Conservation (phyloP, 306 rosid species). For the Castanea crenata region DNA sequence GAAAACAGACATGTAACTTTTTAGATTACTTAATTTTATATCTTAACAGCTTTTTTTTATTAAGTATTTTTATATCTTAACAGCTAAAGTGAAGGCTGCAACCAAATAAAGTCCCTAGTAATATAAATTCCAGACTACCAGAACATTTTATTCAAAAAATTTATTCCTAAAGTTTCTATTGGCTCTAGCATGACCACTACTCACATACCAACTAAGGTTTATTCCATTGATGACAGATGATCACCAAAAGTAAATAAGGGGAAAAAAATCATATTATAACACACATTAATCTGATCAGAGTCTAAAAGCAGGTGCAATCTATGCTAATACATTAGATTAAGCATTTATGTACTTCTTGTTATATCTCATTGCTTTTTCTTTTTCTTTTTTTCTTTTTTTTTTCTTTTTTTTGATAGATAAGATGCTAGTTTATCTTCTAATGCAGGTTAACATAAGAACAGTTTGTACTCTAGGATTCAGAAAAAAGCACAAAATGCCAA, state of each 20-base stretch:
- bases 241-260: neutral
- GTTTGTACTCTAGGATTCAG: neutral
- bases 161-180: neutral
- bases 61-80: neutral
- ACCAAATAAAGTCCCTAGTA: neutral
- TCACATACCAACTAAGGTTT: neutral
- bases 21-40: neutral
- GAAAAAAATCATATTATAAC: neutral
- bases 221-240: neutral
- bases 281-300: too few relatives aligned
- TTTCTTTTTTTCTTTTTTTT: too few relatives aligned
- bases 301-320: neutral
- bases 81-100: neutral
- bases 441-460: too few relatives aligned
- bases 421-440: too few relatives aligned
- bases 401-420: too few relatives aligned
- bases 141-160: neutral
- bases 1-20: neutral
- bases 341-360: neutral
- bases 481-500: slow-evolving; percentile 8
- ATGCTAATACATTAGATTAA: neutral
- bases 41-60: neutral
- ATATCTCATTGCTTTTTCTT: too few relatives aligned
- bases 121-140: neutral
- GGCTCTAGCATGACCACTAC: neutral